phyloP scores from a whole-genome alignment of 208 protist genomes.

The Leishmania gerbilli region DNA sequence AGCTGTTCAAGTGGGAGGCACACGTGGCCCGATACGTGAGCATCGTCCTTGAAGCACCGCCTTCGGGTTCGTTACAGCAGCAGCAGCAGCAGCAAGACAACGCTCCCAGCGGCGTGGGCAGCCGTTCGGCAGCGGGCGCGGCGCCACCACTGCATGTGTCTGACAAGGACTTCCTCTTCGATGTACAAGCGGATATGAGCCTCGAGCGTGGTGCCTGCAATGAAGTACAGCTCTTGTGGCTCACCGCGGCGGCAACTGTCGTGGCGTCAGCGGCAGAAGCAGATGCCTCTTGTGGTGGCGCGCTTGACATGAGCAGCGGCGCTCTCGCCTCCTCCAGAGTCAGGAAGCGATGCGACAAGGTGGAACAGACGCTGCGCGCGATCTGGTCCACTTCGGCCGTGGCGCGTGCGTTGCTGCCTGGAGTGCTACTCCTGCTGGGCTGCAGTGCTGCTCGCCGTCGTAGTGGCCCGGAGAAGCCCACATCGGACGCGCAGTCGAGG shows the following conservation, averaged over 20 bases:
- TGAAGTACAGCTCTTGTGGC: conserved; percentile 22
- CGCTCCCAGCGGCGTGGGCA: background rate
- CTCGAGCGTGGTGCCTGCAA: conserved; percentile 22
- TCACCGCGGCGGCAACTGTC: conserved; percentile 1
- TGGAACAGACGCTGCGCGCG: conserved; percentile 14
- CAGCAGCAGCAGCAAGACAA: background rate
- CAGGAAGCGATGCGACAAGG: conserved; percentile 7
- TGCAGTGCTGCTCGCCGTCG: background rate
- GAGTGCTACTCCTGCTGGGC: conserved; percentile 22
- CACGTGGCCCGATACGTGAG: conserved; percentile 18
- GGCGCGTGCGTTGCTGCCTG: conserved; percentile 25
- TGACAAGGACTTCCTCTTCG: conserved; percentile 3
- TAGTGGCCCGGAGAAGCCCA: background rate
- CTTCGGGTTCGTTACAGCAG: background rate
- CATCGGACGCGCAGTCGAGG: background rate
- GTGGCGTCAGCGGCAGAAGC: background rate
- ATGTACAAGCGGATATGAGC: conserved; percentile 10
- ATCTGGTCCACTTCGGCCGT: conserved; percentile 2
- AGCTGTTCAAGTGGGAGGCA: conserved; percentile 28
- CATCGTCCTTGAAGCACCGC: background rate
- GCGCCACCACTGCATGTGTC: background rate
- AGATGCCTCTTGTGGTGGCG: too few species aligned
- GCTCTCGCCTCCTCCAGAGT: background rate
- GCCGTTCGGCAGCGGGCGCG: background rate
- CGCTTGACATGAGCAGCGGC: background rate